phyloP scores from a whole-genome alignment of 768 basidiomycete genomes.

The Lactarius sanguifluus region DNA sequence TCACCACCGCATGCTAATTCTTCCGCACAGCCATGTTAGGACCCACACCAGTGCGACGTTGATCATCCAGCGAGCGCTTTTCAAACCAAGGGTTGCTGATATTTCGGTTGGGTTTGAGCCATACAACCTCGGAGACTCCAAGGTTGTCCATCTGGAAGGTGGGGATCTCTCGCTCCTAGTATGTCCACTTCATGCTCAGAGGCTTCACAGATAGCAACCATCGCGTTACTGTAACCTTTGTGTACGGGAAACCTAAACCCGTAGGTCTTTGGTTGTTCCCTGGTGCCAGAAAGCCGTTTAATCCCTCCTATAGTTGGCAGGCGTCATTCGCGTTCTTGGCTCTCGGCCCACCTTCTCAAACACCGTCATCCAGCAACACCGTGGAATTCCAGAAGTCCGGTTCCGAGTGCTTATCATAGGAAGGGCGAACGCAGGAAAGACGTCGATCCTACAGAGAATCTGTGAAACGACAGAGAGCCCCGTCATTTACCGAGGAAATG shows the following conservation, averaged over 20 bases:
- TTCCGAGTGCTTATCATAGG: too few relatives aligned
- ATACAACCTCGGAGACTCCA: background rate
- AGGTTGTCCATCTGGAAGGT: background rate
- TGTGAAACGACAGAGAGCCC: too few relatives aligned
- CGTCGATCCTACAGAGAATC: too few relatives aligned
- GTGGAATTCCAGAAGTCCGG: too few relatives aligned
- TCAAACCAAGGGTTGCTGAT: background rate
- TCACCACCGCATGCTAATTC: background rate
- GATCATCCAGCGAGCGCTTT: background rate
- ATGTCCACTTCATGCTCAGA: background rate
- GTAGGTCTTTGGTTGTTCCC: background rate
- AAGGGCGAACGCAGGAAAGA: too few relatives aligned
- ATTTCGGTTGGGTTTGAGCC: background rate
- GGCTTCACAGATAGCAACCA: background rate
- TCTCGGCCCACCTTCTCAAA: background rate
- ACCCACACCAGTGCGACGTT: background rate
- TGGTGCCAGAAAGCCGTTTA: background rate
- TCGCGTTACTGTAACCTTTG: background rate
- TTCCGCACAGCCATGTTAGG: background rate
- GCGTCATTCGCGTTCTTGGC: background rate
- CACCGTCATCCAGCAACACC: too few relatives aligned
- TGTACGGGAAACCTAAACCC: background rate
- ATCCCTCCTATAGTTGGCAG: background rate
- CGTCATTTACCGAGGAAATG: too few relatives aligned
- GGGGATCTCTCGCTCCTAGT: background rate